phyloP scores from a whole-genome alignment of 2,329 filamentous ascomycete species.

The Exutisphaerella laricina region DNA sequence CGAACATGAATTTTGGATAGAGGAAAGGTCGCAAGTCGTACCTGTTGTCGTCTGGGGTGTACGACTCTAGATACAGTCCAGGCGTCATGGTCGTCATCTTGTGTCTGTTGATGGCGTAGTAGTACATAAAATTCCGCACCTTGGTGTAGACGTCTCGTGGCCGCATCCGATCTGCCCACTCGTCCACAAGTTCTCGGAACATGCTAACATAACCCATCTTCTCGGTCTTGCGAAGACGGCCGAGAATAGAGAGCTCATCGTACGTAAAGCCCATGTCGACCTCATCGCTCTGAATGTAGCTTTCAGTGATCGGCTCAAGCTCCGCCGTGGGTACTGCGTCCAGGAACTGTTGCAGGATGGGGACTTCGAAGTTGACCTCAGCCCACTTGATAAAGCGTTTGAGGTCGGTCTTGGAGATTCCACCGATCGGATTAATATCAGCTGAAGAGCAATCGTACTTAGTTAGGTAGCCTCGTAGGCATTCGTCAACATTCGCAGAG shows the following conservation, averaged over 20 bases:
- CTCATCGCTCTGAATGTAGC: conserved; percentile 56
- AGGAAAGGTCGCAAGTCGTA: conserved; percentile 54
- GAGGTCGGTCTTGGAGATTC: conserved; percentile 61
- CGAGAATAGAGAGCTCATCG: conserved; percentile 50
- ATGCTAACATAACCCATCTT: conserved; percentile 52
- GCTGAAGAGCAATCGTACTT: conserved; percentile 61
- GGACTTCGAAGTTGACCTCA: conserved; percentile 53
- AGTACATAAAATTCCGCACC: conserved; percentile 47
- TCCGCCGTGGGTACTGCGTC: conserved; percentile 48
- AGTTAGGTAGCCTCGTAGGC: conserved; percentile 57
- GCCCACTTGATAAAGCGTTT: conserved; percentile 68
- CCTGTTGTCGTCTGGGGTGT: conserved; percentile 48
- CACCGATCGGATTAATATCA: conserved; percentile 58
- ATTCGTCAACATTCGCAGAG: conserved; percentile 60
- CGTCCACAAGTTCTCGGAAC: conserved; percentile 49
- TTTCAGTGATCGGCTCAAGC: conserved; percentile 58
- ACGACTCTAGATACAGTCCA: conserved; percentile 49
- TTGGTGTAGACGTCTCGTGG: conserved; percentile 34
- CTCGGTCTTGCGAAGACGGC: conserved; percentile 50
- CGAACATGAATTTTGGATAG: conserved; percentile 46
- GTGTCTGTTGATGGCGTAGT: conserved; percentile 60
- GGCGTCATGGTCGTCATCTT: conserved; percentile 59
- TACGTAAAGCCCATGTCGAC: conserved; percentile 52
- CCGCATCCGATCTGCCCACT: conserved; percentile 41
- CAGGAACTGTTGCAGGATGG: conserved; percentile 62